Evolutionary conservation across 148 eudicot genomes (phyloP).

Genomic region (Tetragonia tetragonoides): DNA sequence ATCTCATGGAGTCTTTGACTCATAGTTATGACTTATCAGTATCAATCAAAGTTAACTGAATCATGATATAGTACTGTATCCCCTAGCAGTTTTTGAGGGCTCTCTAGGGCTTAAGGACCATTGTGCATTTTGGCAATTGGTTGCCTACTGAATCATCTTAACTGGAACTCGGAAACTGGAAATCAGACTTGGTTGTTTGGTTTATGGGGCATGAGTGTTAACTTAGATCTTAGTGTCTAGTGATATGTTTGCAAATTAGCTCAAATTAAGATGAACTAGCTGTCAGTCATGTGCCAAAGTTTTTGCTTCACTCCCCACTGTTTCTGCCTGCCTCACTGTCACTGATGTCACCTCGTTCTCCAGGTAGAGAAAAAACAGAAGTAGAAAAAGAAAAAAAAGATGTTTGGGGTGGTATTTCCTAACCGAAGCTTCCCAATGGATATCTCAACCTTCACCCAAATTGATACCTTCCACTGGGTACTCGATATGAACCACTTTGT

Average conservation of each 20-base stretch:
- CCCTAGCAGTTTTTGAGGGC: too few species aligned
- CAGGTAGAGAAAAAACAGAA: constrained; percentile 4
- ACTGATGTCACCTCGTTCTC: background rate
- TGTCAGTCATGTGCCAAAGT: background rate
- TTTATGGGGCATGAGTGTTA: background rate
- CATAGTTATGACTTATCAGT: background rate
- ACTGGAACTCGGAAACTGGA: background rate
- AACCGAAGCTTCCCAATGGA: constrained; percentile 92
- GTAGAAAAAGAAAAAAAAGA: constrained; percentile 14
- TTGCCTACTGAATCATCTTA: background rate
- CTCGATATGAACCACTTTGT: constrained; percentile 95
- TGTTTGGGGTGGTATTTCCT: constrained; percentile 96
- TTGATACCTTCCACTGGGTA: constrained; percentile 86
- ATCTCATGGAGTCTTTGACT: too few species aligned
- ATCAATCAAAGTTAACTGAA: background rate
- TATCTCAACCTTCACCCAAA: constrained; percentile 83
- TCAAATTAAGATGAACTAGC: background rate
- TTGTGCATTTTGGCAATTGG: too few species aligned
- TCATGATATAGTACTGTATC: background rate
- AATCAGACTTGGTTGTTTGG: background rate
- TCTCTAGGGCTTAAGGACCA: too few species aligned
- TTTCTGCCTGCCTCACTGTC: background rate
- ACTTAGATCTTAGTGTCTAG: background rate
- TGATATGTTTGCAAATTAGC: background rate
- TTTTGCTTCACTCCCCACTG: background rate